Conservation (phyloP, 371 early-diverging fungal species). For the Polyrhizophydium stewartii region DNA sequence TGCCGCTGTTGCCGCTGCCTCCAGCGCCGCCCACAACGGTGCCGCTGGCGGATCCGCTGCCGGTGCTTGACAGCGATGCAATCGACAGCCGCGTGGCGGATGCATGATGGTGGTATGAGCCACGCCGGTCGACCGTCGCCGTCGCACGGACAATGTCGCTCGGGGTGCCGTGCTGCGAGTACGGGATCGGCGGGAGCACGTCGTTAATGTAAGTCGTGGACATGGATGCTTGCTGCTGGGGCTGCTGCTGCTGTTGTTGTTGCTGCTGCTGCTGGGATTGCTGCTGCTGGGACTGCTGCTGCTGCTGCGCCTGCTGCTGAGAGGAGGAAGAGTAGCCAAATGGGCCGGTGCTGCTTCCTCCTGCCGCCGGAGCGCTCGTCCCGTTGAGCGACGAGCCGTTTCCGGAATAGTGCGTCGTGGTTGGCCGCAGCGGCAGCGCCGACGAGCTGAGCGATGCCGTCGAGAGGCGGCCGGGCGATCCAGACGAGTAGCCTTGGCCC, state of each 20-base stretch:
- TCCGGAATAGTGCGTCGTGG: no score
- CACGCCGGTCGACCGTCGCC: not conserved
- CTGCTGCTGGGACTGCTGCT: no score
- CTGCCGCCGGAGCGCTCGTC: no score
- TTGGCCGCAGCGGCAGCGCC: no score
- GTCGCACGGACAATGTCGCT: not conserved
- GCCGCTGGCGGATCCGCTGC: not conserved
- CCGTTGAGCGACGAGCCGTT: no score
- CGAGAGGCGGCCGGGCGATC: no score
- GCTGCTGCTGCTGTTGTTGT: not conserved
- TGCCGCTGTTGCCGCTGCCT: not conserved
- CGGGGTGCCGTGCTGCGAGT: no score
- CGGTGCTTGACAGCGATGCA: not conserved
- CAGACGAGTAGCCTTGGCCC: not conserved
- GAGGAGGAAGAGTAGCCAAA: no score
- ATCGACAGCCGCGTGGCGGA: not conserved
- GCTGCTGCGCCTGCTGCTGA: no score
- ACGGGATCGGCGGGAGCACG: not conserved
- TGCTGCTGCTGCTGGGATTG: no score
- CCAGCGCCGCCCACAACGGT: not conserved
- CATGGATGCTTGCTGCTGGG: not conserved
- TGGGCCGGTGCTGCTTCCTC: no score
- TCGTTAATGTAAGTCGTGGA: not conserved
- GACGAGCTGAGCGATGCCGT: no score
- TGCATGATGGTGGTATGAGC: not conserved